Conservation (phyloP, 768 basidiomycete genomes). For the Kwoniella bestiolae region DNA sequence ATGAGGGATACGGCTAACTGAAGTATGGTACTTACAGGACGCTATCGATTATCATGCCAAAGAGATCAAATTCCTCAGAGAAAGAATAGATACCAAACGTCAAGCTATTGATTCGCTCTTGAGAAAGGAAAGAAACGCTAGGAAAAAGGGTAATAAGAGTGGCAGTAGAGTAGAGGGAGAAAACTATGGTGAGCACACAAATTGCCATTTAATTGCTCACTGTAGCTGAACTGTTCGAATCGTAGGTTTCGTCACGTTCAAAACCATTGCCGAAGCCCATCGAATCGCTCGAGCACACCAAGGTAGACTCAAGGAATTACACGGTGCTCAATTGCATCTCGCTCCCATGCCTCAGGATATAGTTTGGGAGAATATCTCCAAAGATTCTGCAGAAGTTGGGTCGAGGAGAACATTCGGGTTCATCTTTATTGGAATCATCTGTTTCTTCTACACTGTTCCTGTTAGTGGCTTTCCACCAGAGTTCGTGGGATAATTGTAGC, state of each 20-base stretch:
- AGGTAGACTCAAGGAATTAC: slow-evolving; percentile 54
- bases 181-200: slow-evolving; percentile 63
- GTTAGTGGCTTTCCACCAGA: slow-evolving; percentile 17
- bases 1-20: too few relatives aligned
- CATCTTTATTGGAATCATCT: slow-evolving; percentile 73
- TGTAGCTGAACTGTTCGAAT: background rate
- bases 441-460: slow-evolving; percentile 94
- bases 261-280: slow-evolving; percentile 58
- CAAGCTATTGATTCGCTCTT: slow-evolving; percentile 59
- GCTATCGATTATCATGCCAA: slow-evolving; percentile 83
- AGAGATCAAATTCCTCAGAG: slow-evolving; percentile 62
- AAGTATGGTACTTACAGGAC: too few relatives aligned
- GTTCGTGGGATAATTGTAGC: background rate
- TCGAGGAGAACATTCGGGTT: slow-evolving; percentile 77
- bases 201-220: background rate
- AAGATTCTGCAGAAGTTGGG: slow-evolving; percentile 68
- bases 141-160: slow-evolving; percentile 59
- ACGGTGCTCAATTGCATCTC: slow-evolving; percentile 53
- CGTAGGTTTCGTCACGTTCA: slow-evolving; percentile 55
- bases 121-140: slow-evolving; percentile 64
- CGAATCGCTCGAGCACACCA: slow-evolving; percentile 56
- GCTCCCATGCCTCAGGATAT: slow-evolving; percentile 58
- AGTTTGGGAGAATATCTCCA: slow-evolving; percentile 87
- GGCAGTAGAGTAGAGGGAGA: slow-evolving; percentile 63
- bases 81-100: slow-evolving; percentile 62